Evolutionary conservation across 257 asterid species (phyloP).

Genomic region (Vinca minor): DNA sequence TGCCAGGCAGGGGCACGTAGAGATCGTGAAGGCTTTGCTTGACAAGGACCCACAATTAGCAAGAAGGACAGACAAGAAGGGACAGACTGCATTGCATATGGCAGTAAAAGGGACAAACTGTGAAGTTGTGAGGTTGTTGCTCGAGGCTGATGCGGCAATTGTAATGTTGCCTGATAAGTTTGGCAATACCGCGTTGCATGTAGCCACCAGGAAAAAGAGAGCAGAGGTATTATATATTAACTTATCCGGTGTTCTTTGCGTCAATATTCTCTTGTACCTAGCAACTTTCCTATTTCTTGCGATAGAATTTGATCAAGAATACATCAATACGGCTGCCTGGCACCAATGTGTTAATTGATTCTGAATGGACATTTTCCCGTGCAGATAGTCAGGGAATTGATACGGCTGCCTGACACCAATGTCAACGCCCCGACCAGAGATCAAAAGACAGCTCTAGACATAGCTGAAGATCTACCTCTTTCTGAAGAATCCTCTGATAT

Average conservation of each 20-base stretch:
- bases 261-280: neutral
- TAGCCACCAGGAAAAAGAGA: constrained; percentile 46
- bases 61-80: constrained; percentile 47
- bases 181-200: constrained; percentile 42
- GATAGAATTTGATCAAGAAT: neutral
- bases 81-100: constrained; percentile 56
- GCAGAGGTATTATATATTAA: constrained; percentile 33
- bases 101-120: constrained; percentile 48
- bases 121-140: constrained; percentile 40
- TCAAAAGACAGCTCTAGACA: constrained; percentile 54
- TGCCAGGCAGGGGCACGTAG: constrained; percentile 52
- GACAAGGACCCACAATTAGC: constrained; percentile 44
- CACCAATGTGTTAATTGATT: neutral
- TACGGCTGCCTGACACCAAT: constrained; percentile 40
- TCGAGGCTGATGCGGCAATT: constrained; percentile 50
- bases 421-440: constrained; percentile 51
- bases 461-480: constrained; percentile 46
- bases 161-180: constrained; percentile 48
- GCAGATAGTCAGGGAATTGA: constrained; percentile 48
- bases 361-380: neutral
- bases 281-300: neutral
- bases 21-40: constrained; percentile 42
- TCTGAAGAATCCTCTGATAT: constrained; percentile 44
- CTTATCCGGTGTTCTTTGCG: neutral
- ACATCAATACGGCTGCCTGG: neutral